Evolutionary conservation across 495 filamentous ascomycete genomes (phyloP).

Genomic region (Geopyxis carbonaria): DNA sequence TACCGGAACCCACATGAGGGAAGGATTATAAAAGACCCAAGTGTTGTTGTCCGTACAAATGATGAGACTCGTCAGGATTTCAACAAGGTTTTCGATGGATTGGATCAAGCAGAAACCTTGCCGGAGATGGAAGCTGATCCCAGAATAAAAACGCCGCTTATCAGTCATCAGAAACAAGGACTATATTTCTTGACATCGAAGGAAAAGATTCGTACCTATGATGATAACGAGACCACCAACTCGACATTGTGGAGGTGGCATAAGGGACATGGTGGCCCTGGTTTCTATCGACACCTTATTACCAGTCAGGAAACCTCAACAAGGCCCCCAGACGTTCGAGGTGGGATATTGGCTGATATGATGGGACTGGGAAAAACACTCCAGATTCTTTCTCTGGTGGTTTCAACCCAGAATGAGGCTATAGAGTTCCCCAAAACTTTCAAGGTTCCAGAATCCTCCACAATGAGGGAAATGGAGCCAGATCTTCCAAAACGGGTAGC

Average conservation of each 20-base stretch:
- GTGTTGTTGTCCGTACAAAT: constrained; percentile 42
- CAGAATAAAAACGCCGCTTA: constrained; percentile 48
- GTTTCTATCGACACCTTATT: constrained; percentile 61
- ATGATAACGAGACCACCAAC: constrained; percentile 38
- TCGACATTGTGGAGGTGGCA: constrained; percentile 58
- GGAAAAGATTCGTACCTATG: constrained; percentile 45
- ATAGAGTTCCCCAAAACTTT: constrained; percentile 33
- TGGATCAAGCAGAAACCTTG: constrained; percentile 55
- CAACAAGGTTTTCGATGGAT: constrained; percentile 68
- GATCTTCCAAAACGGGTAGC: constrained; percentile 43
- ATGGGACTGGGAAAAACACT: constrained; percentile 95
- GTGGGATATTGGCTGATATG: constrained; percentile 92
- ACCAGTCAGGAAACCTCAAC: constrained; percentile 46
- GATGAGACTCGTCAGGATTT: constrained; percentile 79
- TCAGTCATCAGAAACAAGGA: constrained; percentile 82
- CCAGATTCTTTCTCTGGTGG: constrained; percentile 63
- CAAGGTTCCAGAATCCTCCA: constrained; percentile 28
- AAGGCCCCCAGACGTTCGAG: constrained; percentile 53
- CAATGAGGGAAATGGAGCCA: constrained; percentile 21
- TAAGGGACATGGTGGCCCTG: constrained; percentile 34
- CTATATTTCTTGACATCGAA: constrained; percentile 75
- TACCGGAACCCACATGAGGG: constrained; percentile 13
- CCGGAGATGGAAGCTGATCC: constrained; percentile 52
- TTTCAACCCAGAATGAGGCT: constrained; percentile 43
- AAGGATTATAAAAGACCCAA: constrained; percentile 13